Evolutionary conservation across 2,329 filamentous ascomycete species (phyloP), one percentile per base, ranked within the genome.

Genomic region (Aspergillus arachidicola): DNA sequence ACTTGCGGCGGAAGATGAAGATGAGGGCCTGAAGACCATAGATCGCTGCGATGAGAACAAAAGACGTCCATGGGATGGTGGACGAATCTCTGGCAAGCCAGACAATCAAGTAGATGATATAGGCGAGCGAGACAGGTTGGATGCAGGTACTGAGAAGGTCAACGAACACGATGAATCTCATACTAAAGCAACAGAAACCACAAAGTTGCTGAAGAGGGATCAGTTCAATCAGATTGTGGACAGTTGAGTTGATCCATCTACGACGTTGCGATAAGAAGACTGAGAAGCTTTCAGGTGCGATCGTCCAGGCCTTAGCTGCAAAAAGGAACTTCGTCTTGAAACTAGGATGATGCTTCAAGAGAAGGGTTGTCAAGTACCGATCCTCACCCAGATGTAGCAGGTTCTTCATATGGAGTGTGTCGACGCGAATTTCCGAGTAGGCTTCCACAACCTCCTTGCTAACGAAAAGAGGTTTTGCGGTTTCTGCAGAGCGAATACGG

Each of bases 181-280:
- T 99, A 80, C 92, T 96, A 85, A 99, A 99, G 82, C 95, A 99
- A 85, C 95, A 99, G 89, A 99, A 99, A 81, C 95, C 95, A 79
- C 95, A 99, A 57, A 99, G 91, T 77, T 98, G 92, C 65, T 91
- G 88, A 79, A 99, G 84, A 6, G 94, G 94, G 66, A 98, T 94
- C 66, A 99, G 89, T 78, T 99, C 95, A 67, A 96, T 91, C 66
- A 99, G 85, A 78, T 99, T 99, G 85, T 99, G 95, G 58, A 99
- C 92, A 0, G 95, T 99, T 61, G 94, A 97, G 84, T 99, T 99
- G 81, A 99, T 99, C 95, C 95, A 99, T 77, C 95, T 92, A 84
- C 95, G 94, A 85, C 95, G 93, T 81, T 99, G 95, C 30, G 95
- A 99, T 78, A 98, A 84, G 86, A 99, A 98, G 64, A 99, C 93